Conservation (phyloP, 2,329 filamentous ascomycete genomes). For the Xylariaceae sp. region DNA sequence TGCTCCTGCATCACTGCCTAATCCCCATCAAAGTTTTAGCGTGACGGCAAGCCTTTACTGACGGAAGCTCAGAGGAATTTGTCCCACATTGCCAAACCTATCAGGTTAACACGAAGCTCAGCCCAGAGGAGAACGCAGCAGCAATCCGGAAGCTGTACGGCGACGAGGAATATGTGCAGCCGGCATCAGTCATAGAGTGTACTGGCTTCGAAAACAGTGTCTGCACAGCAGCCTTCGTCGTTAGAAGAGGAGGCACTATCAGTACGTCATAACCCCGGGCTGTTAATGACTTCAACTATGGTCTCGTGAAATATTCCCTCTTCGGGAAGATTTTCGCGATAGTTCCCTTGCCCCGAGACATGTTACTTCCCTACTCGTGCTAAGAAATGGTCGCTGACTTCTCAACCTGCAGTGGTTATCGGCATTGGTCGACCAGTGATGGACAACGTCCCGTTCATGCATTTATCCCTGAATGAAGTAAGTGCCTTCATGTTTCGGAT, state of each 20-base stretch:
- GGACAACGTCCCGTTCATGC: conserved; percentile 66
- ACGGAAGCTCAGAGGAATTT: conserved; percentile 37
- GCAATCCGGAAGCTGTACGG: conserved; percentile 51
- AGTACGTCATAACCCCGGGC: conserved; percentile 27
- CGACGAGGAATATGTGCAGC: conserved; percentile 51
- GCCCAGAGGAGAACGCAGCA: conserved; percentile 47
- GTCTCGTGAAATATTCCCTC: conserved; percentile 8
- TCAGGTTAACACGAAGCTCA: conserved; percentile 44
- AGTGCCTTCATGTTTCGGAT: conserved; percentile 14
- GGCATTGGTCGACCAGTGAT: conserved; percentile 59
- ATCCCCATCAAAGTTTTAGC: neutral
- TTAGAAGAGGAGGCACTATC: conserved; percentile 54
- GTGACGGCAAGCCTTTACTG: neutral
- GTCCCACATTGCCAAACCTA: conserved; percentile 54
- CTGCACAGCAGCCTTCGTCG: conserved; percentile 53
- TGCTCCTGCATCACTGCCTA: neutral
- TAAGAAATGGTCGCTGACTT: conserved; percentile 4
- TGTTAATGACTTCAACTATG: neutral
- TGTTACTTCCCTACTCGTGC: neutral
- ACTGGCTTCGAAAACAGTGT: conserved; percentile 63
- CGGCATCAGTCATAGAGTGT: conserved; percentile 59
- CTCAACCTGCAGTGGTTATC: conserved; percentile 46
- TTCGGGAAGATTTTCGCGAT: neutral
- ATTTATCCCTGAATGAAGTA: conserved; percentile 58
- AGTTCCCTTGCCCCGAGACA: conserved; percentile 14